Evolutionary conservation across 441 rosid species (phyloP), one percentile per base, ranked within the genome.

Genomic region (Populus hybrid): DNA sequence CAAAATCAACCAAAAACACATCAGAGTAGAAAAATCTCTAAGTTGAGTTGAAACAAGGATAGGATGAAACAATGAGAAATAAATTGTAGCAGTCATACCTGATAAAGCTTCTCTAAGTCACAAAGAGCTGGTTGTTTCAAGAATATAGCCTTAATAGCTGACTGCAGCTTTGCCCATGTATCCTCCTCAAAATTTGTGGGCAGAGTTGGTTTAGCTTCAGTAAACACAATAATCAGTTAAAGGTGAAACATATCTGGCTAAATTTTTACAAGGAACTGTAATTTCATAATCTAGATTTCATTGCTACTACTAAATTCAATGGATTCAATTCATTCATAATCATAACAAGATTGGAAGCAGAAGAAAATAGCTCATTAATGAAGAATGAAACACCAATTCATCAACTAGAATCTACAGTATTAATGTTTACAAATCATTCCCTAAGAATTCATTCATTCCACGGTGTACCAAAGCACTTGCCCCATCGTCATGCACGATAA

Each of bases 91-190:
- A 61, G 68, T n/a, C 42, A 56, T 83, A 89, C 99, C 91, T 96
- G 99, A 85, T 94, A 97, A 74, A 94, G 94, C 81, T 87, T 86
- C 86, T 97, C 99, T 81, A 92, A 84, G 79, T 91, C 93, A 75
- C 95, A 93, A 26, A 94, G 80, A 85, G 82, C 75, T n/a, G 90
- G 90, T 83, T 86, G 91, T 84, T 93, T 94, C 73, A 91, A 84
- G 89, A 97, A 94, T 89, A 94, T 97, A 76, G 98, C 98, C 84
- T 83, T 91, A 74, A 97, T 93, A 74, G 99, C 98, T 78, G 96
- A 90, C 83, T 94, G 92, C 73, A 97, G 86, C 84, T 83, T 91
- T 82, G 90, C 91, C 99, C 98, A 97, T 5, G 98, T 94, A 77
- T 87, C 90, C 83, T 90, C 98, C 88, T 97, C 99, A 79, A 97